These are phyloP conservation scores for Persicaria maculosa DNA, from an alignment of 148 eudicot species.

Conservation along the genomic window DNA sequence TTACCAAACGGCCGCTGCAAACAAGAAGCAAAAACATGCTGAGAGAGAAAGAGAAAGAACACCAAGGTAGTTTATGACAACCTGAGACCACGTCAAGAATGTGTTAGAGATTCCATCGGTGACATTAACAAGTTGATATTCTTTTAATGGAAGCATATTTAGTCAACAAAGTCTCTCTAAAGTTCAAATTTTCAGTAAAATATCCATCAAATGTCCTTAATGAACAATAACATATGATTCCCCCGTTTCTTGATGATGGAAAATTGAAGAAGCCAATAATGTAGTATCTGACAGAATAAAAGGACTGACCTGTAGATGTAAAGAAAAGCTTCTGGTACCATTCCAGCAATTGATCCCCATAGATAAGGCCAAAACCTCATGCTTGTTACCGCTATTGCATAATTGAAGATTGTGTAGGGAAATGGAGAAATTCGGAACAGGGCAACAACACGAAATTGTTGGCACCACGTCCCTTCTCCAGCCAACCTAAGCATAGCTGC, in stretches of 20 bases:
- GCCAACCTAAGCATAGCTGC: slow-evolving; percentile 82
- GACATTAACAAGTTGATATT: too few relatives aligned
- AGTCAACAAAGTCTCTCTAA: too few relatives aligned
- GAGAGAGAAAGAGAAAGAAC: background rate
- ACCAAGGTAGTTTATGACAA: background rate
- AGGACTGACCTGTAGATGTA: slow-evolving; percentile 76
- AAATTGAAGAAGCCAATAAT: background rate
- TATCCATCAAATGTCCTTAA: background rate
- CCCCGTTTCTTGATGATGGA: background rate
- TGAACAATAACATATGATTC: background rate
- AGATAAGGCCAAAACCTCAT: slow-evolving; percentile 91
- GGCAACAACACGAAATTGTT: slow-evolving; percentile 85
- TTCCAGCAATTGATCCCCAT: slow-evolving; percentile 85
- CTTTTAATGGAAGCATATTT: too few relatives aligned
- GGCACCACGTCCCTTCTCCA: slow-evolving; percentile 79
- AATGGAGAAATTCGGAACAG: slow-evolving; percentile 83
- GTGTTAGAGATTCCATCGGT: too few relatives aligned
- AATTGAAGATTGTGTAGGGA: slow-evolving; percentile 91
- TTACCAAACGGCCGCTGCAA: slow-evolving; percentile 85
- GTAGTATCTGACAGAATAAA: background rate
- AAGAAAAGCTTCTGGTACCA: slow-evolving; percentile 89
- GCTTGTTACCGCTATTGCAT: slow-evolving; percentile 75
- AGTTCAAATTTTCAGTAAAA: background rate
- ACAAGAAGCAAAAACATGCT: background rate
- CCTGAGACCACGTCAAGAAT: background rate